Percentiles rank a stretch among this genome's conserved stretches.
Conservation (phyloP, 1,139 yeast species). For the Blastobotrys indianensis region DNA sequence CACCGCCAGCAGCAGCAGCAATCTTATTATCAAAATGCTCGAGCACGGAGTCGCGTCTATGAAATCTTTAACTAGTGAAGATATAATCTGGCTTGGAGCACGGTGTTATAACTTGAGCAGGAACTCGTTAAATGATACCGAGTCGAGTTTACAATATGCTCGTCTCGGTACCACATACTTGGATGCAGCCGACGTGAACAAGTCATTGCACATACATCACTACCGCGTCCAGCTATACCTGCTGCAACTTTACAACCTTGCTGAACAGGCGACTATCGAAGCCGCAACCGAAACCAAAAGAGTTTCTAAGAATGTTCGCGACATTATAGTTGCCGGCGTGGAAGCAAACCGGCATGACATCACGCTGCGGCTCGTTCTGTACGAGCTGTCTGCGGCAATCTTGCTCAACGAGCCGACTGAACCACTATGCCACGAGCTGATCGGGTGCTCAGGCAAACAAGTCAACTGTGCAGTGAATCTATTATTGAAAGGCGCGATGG, state of each 20-base stretch:
- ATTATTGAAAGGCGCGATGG: slow-evolving; percentile 1
- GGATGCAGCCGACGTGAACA: too few species aligned
- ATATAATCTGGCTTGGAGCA: slow-evolving; percentile 1
- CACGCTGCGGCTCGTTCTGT: slow-evolving; percentile 1
- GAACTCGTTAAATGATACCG: too few species aligned
- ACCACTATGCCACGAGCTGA: slow-evolving; percentile 1
- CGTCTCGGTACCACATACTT: too few species aligned
- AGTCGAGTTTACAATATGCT: too few species aligned
- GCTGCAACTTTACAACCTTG: too few species aligned
- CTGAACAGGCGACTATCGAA: not conserved
- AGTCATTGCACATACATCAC: too few species aligned
- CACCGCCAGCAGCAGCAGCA: too few species aligned
- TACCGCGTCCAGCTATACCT: too few species aligned
- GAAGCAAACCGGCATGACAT: not conserved
- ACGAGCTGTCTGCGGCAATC: not conserved
- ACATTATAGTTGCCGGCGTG: too few species aligned
- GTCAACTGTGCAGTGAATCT: slow-evolving; percentile 1
- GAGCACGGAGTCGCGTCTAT: too few species aligned
- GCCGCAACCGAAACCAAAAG: not conserved
- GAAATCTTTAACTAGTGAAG: not conserved
- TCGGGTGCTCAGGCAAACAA: not conserved
- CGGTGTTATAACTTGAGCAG: too few species aligned
- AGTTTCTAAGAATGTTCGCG: not conserved
- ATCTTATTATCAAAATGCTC: not conserved
- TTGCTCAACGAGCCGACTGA: not conserved